A percentile compares a stretch with the other conserved stretches of the same genome.
Conservation (phyloP, 1,284 basidiomycete species). For the Xerocomus cyaneibrunnescens region DNA sequence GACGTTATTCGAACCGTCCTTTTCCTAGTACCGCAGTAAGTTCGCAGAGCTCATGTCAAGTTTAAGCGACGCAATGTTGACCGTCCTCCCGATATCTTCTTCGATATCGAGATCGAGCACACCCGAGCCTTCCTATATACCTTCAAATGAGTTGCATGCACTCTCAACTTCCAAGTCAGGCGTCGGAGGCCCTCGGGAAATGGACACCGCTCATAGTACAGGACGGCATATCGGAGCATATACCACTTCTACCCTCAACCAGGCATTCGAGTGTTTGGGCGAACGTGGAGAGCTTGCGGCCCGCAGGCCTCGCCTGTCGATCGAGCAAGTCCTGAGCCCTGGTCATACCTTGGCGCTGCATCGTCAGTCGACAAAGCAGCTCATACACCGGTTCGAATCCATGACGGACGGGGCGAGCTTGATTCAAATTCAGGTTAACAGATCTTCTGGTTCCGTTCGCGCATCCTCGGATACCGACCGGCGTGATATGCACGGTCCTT, state of each 20-base stretch:
- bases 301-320: slow-evolving; percentile 1
- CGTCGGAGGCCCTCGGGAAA: slow-evolving; percentile 29
- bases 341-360: slow-evolving; percentile 17
- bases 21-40: background rate
- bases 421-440: slow-evolving; percentile 8
- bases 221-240: background rate
- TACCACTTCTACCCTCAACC: background rate
- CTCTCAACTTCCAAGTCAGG: slow-evolving; percentile 15
- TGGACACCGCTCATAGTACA: slow-evolving; percentile 7
- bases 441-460: slow-evolving; percentile 9
- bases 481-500: slow-evolving; percentile 10
- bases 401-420: slow-evolving; percentile 23
- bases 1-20: background rate
- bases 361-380: slow-evolving; percentile 36
- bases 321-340: slow-evolving; percentile 1
- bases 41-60: slow-evolving; percentile 13
- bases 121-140: background rate
- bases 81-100: slow-evolving; percentile 18
- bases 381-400: slow-evolving; percentile 47
- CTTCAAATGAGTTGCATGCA: background rate
- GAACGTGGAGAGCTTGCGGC: background rate
- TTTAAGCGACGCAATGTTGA: slow-evolving; percentile 13
- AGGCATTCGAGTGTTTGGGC: background rate
- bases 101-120: slow-evolving; percentile 8
- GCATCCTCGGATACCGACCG: slow-evolving; percentile 14